Base-by-base conservation (phyloP, 441 rosid species). In the Mallotus repandus region DNA sequence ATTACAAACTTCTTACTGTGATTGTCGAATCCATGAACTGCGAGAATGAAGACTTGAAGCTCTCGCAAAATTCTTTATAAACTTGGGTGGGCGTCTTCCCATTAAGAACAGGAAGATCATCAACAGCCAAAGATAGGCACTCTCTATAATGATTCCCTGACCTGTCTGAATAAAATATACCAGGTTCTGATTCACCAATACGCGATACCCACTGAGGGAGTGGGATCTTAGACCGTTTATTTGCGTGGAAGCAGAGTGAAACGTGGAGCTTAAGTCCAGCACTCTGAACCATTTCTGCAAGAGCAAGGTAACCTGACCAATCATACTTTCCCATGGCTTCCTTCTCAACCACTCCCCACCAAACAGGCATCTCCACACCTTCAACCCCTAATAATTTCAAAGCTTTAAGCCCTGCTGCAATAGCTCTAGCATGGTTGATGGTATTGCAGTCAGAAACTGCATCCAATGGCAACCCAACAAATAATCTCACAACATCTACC, bases 321-420 rank as follows among this genome's bases (percentile, higher is more conserved):
- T 92, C 79, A n/a, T 91, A 92, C 76, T 81, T 85, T 1, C 94
- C 98, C 80, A 81, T 80, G 48, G 84, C 86, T 81, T 88, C 96
- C 80, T 89, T 94, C 87, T 94, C 99, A 21, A 72, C 99, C 2
- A 92, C 77, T 19, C 98, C 98, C 99, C 99, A 94, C 86, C 94
- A 94, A 18, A 92, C 79, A 0, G 97, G 97, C 70, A 94, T 81
- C 88, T 94, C 99, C 69, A 94, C 88, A 16, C 99, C 99, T 72
- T 92, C 86, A 1, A 94, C 88, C 45, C 97, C 99, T 53, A 94
- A 80, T 38, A 94, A 83, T 78, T 91, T 94, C 80, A 94, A 76
- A 63, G 99, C 99, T 84, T 76, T 91, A 57, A 94, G 85, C 29
- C 98, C 99, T 0, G 83, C 98, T 2, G 86, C 82, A 35, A 94